A percentile compares a stretch with the other conserved stretches of the same genome.
phyloP scores from a whole-genome alignment of 306 rosid species.

The Glycine latifolia region DNA sequence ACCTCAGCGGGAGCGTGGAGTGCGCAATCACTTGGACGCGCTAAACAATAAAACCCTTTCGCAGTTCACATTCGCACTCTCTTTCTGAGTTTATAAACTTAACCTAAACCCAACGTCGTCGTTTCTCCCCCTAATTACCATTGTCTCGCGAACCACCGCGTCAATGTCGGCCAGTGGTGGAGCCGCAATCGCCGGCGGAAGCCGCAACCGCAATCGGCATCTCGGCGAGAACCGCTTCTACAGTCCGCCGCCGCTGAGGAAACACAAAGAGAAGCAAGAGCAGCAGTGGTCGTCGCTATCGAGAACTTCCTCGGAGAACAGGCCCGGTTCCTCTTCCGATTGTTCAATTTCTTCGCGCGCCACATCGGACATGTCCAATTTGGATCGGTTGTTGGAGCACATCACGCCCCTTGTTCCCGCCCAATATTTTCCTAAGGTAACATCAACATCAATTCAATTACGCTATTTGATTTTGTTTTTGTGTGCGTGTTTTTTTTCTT shows the following conservation, averaged over 20 bases:
- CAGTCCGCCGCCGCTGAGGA: constrained; percentile 84
- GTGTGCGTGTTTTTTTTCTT: not conserved
- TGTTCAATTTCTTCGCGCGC: constrained; percentile 72
- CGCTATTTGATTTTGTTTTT: not conserved
- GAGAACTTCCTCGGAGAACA: constrained; percentile 58
- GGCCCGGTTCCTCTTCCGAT: constrained; percentile 65
- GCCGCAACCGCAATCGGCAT: constrained; percentile 56
- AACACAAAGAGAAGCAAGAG: constrained; percentile 59
- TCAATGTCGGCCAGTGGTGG: constrained; percentile 81
- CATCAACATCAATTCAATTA: constrained; percentile 24
- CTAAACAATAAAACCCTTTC: constrained; percentile 42
- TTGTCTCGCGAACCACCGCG: too few relatives aligned
- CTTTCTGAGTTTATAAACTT: not conserved
- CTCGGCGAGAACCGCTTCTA: constrained; percentile 80
- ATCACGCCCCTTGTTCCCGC: constrained; percentile 75
- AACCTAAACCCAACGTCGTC: constrained; percentile 51
- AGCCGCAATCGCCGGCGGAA: constrained; percentile 64
- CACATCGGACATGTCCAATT: constrained; percentile 66
- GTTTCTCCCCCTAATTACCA: constrained; percentile 37
- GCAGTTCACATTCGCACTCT: constrained; percentile 33
- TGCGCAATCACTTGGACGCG: constrained; percentile 31
- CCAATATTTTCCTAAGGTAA: constrained; percentile 70
- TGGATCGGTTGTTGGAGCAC: constrained; percentile 81
- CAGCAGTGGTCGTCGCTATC: constrained; percentile 51
- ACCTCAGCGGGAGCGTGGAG: not conserved